Evolutionary conservation across 805 yeast genomes (phyloP).

Genomic region (Metschnikowia aberdeeniae): DNA sequence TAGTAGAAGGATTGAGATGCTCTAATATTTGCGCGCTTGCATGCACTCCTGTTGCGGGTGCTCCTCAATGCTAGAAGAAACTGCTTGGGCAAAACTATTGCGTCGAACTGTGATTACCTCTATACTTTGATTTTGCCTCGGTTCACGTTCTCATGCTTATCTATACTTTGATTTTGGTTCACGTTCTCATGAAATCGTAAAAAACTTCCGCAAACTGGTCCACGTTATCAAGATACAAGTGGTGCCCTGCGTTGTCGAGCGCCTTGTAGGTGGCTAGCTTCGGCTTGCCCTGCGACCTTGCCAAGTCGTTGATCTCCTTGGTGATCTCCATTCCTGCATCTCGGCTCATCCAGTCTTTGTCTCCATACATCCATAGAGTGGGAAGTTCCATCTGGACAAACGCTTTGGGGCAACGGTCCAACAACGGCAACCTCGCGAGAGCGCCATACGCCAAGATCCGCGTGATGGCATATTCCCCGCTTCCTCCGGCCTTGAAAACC

Average conservation of each 20-base stretch:
- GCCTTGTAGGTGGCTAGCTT: constrained; percentile 23
- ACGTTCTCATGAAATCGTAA: constrained; percentile 3
- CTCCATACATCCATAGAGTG: constrained; percentile 62
- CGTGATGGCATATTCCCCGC: constrained; percentile 64
- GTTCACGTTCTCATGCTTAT: no score
- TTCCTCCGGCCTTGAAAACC: constrained; percentile 50
- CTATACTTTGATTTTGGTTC: neutral
- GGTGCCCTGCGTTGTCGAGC: constrained; percentile 49
- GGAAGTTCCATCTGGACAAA: constrained; percentile 42
- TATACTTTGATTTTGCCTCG: no score
- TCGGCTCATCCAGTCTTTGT: constrained; percentile 67
- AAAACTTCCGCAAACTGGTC: constrained; percentile 24
- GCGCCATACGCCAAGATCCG: constrained; percentile 59
- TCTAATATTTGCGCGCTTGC: neutral
- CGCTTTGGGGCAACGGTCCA: constrained; percentile 45
- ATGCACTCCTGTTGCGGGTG: neutral
- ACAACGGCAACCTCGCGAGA: constrained; percentile 51
- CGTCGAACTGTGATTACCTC: no score
- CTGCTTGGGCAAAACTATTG: no score
- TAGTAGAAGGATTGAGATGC: neutral
- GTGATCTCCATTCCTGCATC: constrained; percentile 46
- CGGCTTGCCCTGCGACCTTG: constrained; percentile 8
- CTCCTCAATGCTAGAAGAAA: neutral
- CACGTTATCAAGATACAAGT: constrained; percentile 51
- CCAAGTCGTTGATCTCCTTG: constrained; percentile 19